Base-by-base conservation (phyloP, 2,329 filamentous ascomycete genomes). In the Phialophora tarda region DNA sequence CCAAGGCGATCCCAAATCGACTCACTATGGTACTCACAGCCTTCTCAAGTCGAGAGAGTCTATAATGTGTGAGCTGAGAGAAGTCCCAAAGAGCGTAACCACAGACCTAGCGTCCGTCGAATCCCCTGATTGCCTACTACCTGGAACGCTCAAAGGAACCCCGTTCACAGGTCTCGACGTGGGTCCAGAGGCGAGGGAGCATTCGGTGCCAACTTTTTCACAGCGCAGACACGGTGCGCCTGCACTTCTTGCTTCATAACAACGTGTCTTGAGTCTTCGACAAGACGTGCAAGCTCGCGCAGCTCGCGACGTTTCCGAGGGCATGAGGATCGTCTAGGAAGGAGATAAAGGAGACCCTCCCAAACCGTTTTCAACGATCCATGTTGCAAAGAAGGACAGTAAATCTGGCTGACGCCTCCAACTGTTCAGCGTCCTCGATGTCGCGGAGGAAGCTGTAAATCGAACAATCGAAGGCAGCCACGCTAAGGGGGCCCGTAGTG, bases 251-350 rank as follows among this genome's bases (percentile, higher is more conserved):
- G 78, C 74, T 62, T 77, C 75, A 65, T 80, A 80, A 60, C 78
- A 80, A 64, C 78, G 71, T n/a, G 78, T 80, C 71, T 81, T 80
- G 38, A 78, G 76, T 67, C 78, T 80, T 23, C 78, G 73, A 68
- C 78, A 81, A 24, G 74, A 73, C 10, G 69, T 68, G 57, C 78
- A 80, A n/a, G 78, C 58, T 24, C 56, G 56, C 11, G 56, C 23
- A n/a, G 56, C 56, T 24, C 56, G 23, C 23, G 56, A 44, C 26
- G 44, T 59, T 3, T 59, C 38, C 26, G 56, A 34, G 32, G 54
- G 32, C 54, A 57, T 57, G 30, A 21, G 8, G 28, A 44, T 8
- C 38, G 34, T 21, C 73, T 72, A 59, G 77, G 57, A 75, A 34
- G 10, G 10, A 32, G 10, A 34, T 12, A 7, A 34, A 34, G 4